These are phyloP conservation scores for Schizonepeta tenuifolia DNA, from an alignment of 257 asterid genomes.

Conservation along the genomic window DNA sequence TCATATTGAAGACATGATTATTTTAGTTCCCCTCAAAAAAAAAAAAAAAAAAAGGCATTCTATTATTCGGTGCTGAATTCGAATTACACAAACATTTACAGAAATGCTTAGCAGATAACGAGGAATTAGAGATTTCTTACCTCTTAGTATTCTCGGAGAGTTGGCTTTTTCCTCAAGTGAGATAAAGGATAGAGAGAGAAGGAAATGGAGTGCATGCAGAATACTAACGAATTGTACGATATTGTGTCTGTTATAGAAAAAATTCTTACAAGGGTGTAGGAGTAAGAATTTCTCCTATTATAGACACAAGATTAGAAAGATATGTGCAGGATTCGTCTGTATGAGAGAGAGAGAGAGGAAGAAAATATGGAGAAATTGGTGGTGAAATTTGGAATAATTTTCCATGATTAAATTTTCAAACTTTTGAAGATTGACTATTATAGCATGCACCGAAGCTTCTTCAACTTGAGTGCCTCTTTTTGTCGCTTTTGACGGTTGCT, in stretches of 20 bases:
- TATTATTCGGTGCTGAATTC: neutral
- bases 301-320: too few relatives aligned
- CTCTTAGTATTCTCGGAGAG: neutral
- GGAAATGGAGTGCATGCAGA: neutral
- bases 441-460: slow-evolving; percentile 26
- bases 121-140: slow-evolving; percentile 9
- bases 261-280: too few relatives aligned
- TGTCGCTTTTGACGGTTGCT: neutral
- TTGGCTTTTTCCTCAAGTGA: neutral
- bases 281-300: too few relatives aligned
- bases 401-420: neutral
- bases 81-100: neutral
- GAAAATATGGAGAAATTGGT: slow-evolving; percentile 1
- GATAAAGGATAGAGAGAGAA: slow-evolving; percentile 14
- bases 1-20: neutral
- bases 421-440: neutral
- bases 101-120: slow-evolving; percentile 9
- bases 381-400: neutral
- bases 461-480: slow-evolving; percentile 23
- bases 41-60: neutral
- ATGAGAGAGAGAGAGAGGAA: slow-evolving; percentile 4
- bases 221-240: too few relatives aligned
- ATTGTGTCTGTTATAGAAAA: too few relatives aligned
- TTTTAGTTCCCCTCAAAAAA: neutral
- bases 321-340: too few relatives aligned